Conservation (phyloP, 208 protist genomes). For the Trypanosomatidae sp. region DNA sequence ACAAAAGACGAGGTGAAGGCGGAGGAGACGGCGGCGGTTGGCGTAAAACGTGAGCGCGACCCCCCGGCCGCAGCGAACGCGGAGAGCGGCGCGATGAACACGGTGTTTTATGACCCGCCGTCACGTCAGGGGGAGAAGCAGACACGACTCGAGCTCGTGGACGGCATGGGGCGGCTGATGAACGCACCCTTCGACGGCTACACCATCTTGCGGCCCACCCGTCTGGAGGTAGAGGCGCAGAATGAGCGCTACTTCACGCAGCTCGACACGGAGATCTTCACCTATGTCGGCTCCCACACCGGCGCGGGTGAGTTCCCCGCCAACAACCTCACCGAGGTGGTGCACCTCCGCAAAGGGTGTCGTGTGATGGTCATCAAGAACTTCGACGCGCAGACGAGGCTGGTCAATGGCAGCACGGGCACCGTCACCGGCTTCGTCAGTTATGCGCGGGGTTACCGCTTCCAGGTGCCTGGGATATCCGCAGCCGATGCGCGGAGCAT, state of each 20-base stretch:
- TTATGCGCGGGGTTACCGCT: constrained; percentile 26
- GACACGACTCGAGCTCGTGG: constrained; percentile 18
- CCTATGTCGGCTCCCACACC: constrained; percentile 52
- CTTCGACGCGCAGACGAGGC: constrained; percentile 44
- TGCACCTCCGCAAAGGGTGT: constrained; percentile 70
- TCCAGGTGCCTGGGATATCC: constrained; percentile 30
- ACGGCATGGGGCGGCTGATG: constrained; percentile 17
- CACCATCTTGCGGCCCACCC: constrained; percentile 64
- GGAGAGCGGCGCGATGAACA: no score
- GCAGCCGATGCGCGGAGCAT: constrained; percentile 16
- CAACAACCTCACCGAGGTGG: constrained; percentile 28
- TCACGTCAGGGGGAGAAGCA: not conserved
- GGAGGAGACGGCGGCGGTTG: not conserved
- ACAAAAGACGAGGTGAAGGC: not conserved
- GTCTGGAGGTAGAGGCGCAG: constrained; percentile 54
- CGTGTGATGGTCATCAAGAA: constrained; percentile 92
- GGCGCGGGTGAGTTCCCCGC: constrained; percentile 44
- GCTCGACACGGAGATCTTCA: constrained; percentile 46
- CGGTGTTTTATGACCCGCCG: no score
- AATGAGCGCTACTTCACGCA: constrained; percentile 62
- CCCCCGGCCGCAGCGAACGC: not conserved
- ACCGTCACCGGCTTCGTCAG: constrained; percentile 71
- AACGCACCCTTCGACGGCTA: constrained; percentile 51
- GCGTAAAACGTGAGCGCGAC: constrained; percentile 4
- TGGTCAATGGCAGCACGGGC: constrained; percentile 86